A percentile compares a stretch with the other conserved stretches of the same genome.
These are phyloP conservation scores for Candida berthetii DNA, from an alignment of 805 yeast genomes.

Conservation along the genomic window DNA sequence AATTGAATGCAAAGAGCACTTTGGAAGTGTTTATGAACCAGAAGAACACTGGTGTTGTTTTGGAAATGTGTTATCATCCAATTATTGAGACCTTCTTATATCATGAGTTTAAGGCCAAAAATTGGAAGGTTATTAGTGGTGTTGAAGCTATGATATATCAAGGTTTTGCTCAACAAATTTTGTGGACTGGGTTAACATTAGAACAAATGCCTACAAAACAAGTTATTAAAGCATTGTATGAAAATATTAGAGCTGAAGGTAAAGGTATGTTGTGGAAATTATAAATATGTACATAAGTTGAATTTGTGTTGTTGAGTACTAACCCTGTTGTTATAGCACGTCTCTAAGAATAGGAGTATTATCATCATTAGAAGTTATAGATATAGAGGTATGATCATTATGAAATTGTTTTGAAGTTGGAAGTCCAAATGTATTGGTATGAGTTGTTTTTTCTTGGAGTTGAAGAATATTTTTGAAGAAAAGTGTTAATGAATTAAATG, in stretches of 20 bases:
- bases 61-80: slow-evolving; percentile 22
- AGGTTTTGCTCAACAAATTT: slow-evolving; percentile 18
- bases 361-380: not conserved
- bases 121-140: slow-evolving; percentile 19
- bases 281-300: no score
- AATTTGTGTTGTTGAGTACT: no score
- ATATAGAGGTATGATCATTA: not conserved
- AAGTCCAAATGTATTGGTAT: not conserved
- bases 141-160: slow-evolving; percentile 22
- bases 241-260: slow-evolving; percentile 2
- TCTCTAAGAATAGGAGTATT: not conserved
- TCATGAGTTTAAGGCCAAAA: slow-evolving; percentile 7
- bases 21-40: slow-evolving; percentile 14
- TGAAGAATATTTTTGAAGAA: slow-evolving; percentile 1
- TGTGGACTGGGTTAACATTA: slow-evolving; percentile 18
- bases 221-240: slow-evolving; percentile 5
- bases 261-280: not conserved
- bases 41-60: slow-evolving; percentile 12
- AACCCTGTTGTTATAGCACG: not conserved
- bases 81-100: slow-evolving; percentile 13
- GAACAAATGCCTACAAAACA: slow-evolving; percentile 13
- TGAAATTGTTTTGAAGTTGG: slow-evolving; percentile 13
- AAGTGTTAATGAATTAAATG: slow-evolving; percentile 2
- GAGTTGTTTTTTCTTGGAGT: not conserved
- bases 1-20: slow-evolving; percentile 14